Base-by-base conservation (phyloP, 2,329 filamentous ascomycete genomes). In the Diaporthe sp. region DNA sequence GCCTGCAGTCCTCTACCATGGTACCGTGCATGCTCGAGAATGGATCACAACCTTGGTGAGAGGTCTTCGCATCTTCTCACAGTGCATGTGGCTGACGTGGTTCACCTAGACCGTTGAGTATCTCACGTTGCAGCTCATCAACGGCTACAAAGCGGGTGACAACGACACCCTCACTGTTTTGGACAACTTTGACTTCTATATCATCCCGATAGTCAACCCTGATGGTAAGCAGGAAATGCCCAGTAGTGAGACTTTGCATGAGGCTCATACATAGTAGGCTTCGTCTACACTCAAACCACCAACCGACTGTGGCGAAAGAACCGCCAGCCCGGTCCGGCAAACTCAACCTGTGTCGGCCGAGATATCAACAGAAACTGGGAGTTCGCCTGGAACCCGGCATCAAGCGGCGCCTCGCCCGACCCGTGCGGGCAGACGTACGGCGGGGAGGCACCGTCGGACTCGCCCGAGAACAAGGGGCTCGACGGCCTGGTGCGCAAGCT, bases 241-340 rank as follows among this genome's bases (percentile, higher is more conserved):
- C 4, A 31, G 28, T 4, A 31, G 4, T 31, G 4, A 31, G 31
- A 31, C 31, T 31, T 31, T 31, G n/a, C 22, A 68, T 3, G 8
- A 17, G 22, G 47, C 65, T 68, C 47, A 68, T 39, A 28, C 2
- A 3, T 3, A 31, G 5, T 61, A 89, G 89, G 90, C 34, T 92
- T 93, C 79, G 84, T 89, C 28, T 92, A 89, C 82, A 87, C 42
- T 25, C 61, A 88, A 0, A 90, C 92, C 79, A 89, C 86, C 13
- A 84, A 92, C 79, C 88, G 91, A 20, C 80, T 92, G 61, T 93
- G 91, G 91, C 89, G 90, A 76, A 92, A 92, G 84, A 92, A 91
- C 81, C 86, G 65, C 3, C 85, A 88, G 76, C 79, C 82, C 37
- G 76, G 79, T 0, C 82, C 83, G 8, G 83, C 78, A 1, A 80